These are phyloP conservation scores for Pharus latifolius DNA, from an alignment of 176 grass and related monocot genomes.

Conservation along the genomic window DNA sequence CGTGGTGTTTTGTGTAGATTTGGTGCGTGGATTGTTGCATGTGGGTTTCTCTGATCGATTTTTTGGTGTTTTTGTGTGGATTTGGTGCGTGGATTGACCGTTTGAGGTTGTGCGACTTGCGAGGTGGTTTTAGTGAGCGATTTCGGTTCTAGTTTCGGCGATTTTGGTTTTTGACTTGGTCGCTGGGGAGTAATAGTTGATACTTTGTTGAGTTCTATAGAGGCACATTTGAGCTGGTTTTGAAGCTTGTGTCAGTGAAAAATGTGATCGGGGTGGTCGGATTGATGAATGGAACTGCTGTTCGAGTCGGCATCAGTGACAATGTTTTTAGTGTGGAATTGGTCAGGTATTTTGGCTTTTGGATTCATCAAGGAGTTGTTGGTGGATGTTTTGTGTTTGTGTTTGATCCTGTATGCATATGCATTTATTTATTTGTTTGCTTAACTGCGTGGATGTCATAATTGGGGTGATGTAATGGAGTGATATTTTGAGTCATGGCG, in stretches of 20 bases:
- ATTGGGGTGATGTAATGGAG: no score
- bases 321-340: background rate
- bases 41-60: background rate
- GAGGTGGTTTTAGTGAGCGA: background rate
- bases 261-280: no score
- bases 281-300: no score
- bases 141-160: slow-evolving; percentile 3
- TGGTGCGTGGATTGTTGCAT: no score
- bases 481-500: no score
- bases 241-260: no score
- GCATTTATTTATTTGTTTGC: no score
- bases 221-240: background rate
- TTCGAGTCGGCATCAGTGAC: background rate
- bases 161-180: background rate
- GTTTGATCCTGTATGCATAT: no score
- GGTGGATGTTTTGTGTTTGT: no score
- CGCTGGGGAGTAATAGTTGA: background rate
- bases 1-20: slow-evolving; percentile 9
- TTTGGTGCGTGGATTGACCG: background rate
- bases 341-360: no score
- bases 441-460: no score
- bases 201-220: background rate
- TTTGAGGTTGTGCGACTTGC: background rate
- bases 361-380: no score
- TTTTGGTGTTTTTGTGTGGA: background rate